phyloP scores from a whole-genome alignment of 768 basidiomycete species.

The Podaxis sp. region DNA sequence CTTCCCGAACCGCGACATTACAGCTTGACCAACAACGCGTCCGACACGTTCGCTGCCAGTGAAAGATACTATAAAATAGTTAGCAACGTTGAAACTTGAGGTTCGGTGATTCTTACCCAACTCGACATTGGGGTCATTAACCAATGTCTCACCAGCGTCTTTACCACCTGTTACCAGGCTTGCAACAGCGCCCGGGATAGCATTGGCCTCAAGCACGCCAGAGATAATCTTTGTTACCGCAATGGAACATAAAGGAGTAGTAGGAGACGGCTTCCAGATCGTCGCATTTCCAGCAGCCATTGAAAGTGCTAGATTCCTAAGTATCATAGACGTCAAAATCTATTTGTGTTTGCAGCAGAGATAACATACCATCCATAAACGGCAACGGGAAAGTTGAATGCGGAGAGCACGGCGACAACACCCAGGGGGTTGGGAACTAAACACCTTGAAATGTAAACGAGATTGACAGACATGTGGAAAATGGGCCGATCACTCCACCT shows the following conservation, averaged over 20 bases:
- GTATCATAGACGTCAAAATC: conserved; percentile 9
- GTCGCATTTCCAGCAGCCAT: conserved; percentile 91
- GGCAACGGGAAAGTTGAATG: conserved; percentile 96
- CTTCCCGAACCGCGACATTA: conserved; percentile 88
- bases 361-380: conserved; percentile 79
- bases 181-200: conserved; percentile 81
- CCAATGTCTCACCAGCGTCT: conserved; percentile 76
- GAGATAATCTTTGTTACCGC: conserved; percentile 87
- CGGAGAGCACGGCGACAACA: conserved; percentile 72
- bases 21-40: conserved; percentile 80
- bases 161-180: conserved; percentile 81
- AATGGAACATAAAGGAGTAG: conserved; percentile 86
- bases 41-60: conserved; percentile 93
- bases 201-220: conserved; percentile 76
- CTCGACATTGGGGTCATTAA: conserved; percentile 71
- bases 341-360: neutral
- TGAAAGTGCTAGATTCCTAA: conserved; percentile 87
- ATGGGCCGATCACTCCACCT: conserved; percentile 41
- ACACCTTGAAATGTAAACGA: conserved; percentile 14
- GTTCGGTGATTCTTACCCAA: conserved; percentile 50
- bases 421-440: conserved; percentile 88
- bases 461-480: conserved; percentile 18
- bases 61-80: conserved; percentile 69
- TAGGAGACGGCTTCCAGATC: conserved; percentile 93
- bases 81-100: conserved; percentile 7